Evolutionary conservation across 345 rosid genomes (phyloP).

Genomic region (Salix purpurea): DNA sequence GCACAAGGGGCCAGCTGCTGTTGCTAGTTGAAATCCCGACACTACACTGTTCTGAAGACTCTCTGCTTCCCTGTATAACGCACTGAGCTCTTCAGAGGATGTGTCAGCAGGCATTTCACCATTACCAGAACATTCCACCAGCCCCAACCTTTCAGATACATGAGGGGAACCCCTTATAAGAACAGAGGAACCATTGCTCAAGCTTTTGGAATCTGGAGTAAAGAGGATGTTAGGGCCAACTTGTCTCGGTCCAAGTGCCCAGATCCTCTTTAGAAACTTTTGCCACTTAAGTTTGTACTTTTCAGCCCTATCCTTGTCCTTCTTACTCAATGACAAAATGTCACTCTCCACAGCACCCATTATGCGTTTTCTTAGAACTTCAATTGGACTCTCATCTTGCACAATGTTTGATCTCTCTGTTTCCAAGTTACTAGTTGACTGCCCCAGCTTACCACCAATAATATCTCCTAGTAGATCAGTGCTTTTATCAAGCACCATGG

Average conservation of each 20-base stretch:
- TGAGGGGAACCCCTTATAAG: constrained; percentile 60
- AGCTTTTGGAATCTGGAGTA: constrained; percentile 52
- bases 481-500: constrained; percentile 80
- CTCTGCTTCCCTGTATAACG: constrained; percentile 46
- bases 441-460: constrained; percentile 59
- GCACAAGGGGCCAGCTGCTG: constrained; percentile 82
- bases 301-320: constrained; percentile 54
- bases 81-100: constrained; percentile 33
- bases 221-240: constrained; percentile 90
- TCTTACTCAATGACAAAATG: constrained; percentile 37
- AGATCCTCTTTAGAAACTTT: constrained; percentile 60
- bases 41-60: constrained; percentile 68
- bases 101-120: constrained; percentile 19
- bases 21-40: constrained; percentile 82
- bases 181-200: constrained; percentile 32
- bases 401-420: constrained; percentile 30
- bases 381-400: constrained; percentile 52
- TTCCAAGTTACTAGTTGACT: constrained; percentile 40
- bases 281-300: constrained; percentile 67
- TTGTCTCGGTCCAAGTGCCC: constrained; percentile 95
- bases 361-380: constrained; percentile 45
- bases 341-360: constrained; percentile 55
- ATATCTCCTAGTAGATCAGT: constrained; percentile 65
- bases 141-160: constrained; percentile 70
- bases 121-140: constrained; percentile 36